Conservation (phyloP, 1,284 basidiomycete species). For the Gymnopus androsaceus region DNA sequence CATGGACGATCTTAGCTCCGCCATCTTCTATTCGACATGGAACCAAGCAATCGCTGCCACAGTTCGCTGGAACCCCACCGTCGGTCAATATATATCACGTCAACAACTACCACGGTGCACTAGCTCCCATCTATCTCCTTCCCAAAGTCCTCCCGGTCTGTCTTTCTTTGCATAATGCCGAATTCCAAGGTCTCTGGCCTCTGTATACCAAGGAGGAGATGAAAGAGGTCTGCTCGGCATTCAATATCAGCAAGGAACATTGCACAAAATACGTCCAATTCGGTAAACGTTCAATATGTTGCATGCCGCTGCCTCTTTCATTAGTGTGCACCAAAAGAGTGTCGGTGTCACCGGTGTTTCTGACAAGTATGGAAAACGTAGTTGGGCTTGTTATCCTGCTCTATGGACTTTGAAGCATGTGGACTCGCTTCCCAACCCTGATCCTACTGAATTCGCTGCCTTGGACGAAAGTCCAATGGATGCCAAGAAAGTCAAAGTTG, state of each 20-base stretch:
- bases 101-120: slow-evolving; percentile 91
- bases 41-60: slow-evolving; percentile 93
- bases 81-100: slow-evolving; percentile 90
- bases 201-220: slow-evolving; percentile 94
- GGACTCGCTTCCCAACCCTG: slow-evolving; percentile 90
- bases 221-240: slow-evolving; percentile 95
- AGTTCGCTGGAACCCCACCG: slow-evolving; percentile 78
- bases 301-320: slow-evolving; percentile 89
- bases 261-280: slow-evolving; percentile 96
- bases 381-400: slow-evolving; percentile 92
- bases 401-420: slow-evolving; percentile 95
- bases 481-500: slow-evolving; percentile 75
- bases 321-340: slow-evolving; percentile 89
- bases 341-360: slow-evolving; percentile 93
- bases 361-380: slow-evolving; percentile 95
- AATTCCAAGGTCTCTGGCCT: slow-evolving; percentile 95
- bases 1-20: slow-evolving; percentile 93
- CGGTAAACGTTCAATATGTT: slow-evolving; percentile 95
- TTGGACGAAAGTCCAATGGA: slow-evolving; percentile 78
- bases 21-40: slow-evolving; percentile 97
- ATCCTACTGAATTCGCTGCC: slow-evolving; percentile 90
- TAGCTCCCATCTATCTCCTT: slow-evolving; percentile 86
- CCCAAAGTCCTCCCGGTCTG: slow-evolving; percentile 88
- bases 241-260: slow-evolving; percentile 93
- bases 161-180: slow-evolving; percentile 92